Conservation (phyloP, 371 early-diverging fungal genomes). For the Smittium mucronatum region DNA sequence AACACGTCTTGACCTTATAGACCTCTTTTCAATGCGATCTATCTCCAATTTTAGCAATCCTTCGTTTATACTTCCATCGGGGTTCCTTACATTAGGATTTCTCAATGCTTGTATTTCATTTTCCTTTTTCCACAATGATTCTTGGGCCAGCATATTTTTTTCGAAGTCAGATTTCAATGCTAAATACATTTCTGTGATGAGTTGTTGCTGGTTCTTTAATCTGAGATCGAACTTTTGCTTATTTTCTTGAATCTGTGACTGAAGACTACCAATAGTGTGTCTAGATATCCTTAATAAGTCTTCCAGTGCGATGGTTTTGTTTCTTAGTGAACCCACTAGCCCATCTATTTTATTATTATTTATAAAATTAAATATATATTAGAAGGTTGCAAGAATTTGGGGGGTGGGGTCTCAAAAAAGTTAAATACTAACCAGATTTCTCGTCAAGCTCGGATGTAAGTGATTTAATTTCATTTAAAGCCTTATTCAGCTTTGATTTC, state of each 20-base stretch:
- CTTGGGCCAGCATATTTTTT: not conserved
- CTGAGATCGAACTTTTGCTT: not conserved
- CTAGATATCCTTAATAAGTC: constrained; percentile 10
- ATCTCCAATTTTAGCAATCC: not conserved
- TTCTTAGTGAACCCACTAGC: not conserved
- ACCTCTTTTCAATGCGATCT: not conserved
- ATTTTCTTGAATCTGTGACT: constrained; percentile 9
- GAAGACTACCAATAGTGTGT: constrained; percentile 10
- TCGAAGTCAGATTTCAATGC: not conserved
- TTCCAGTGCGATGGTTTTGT: constrained; percentile 7
- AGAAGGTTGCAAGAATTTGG: too few species aligned
- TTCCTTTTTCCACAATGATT: not conserved
- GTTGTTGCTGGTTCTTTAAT: not conserved
- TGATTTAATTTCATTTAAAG: not conserved
- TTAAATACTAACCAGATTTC: not conserved
- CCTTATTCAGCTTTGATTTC: not conserved
- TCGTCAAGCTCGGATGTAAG: not conserved
- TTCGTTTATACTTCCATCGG: constrained; percentile 1
- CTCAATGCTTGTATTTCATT: not conserved
- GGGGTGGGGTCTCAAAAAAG: too few species aligned
- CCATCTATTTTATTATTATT: constrained; percentile 4
- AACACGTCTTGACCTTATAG: not conserved
- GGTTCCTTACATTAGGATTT: not conserved
- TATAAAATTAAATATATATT: not conserved
- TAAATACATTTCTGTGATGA: constrained; percentile 7